These are phyloP conservation scores for Thymus quinquecostatus DNA, from an alignment of 257 asterid species.

Conservation along the genomic window DNA sequence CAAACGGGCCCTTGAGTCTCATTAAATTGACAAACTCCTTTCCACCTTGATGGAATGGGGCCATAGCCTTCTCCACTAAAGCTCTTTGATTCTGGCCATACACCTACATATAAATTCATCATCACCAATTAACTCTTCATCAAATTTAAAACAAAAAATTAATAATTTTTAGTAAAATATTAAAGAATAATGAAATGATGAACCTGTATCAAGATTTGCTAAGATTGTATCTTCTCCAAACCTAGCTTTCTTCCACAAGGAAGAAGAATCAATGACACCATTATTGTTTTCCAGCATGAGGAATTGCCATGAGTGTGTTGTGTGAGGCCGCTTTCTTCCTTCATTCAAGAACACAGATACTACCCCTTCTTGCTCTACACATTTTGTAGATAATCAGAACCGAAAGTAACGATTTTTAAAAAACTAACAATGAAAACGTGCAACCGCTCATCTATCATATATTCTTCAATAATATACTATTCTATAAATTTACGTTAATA, in stretches of 20 bases:
- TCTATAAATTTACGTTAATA: too few relatives aligned
- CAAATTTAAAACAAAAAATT: too few relatives aligned
- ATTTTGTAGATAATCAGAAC: background rate
- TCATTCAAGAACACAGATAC: conserved; percentile 58
- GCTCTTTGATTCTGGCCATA: conserved; percentile 87
- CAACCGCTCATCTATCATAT: too few relatives aligned
- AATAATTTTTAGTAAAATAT: too few relatives aligned
- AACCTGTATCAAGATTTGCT: conserved; percentile 67
- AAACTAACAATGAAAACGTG: too few relatives aligned
- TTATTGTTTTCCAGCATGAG: conserved; percentile 47
- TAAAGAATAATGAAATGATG: background rate
- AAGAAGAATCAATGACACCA: conserved; percentile 39
- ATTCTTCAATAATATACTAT: too few relatives aligned
- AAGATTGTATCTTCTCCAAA: conserved; percentile 68
- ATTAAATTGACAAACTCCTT: conserved; percentile 58
- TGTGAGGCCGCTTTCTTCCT: conserved; percentile 56
- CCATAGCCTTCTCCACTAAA: conserved; percentile 66
- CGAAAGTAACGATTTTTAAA: too few relatives aligned
- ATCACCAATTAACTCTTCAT: too few relatives aligned
- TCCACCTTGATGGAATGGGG: conserved; percentile 80
- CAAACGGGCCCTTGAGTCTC: conserved; percentile 37
- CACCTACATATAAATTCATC: conserved; percentile 47
- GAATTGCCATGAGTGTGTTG: conserved; percentile 84
- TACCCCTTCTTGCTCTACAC: conserved; percentile 62
- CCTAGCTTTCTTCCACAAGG: conserved; percentile 63